These are phyloP conservation scores for Penicillium sp. DNA, from an alignment of 2,329 filamentous ascomycete species.

Conservation along the genomic window DNA sequence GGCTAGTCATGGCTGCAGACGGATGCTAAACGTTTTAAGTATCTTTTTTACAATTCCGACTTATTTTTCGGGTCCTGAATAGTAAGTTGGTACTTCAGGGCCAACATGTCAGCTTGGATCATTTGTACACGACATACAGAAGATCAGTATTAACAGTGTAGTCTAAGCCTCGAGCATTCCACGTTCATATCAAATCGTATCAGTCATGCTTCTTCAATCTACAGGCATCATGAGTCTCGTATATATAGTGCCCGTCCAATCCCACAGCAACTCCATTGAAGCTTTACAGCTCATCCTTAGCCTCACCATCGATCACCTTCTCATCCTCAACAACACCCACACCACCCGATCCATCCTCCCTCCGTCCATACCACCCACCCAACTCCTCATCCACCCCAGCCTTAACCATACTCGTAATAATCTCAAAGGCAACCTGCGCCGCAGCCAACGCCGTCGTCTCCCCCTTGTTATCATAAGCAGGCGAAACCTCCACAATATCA, in stretches of 20 bases:
- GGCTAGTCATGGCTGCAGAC: neutral
- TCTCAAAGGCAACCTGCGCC: conserved; percentile 81
- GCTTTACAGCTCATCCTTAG: conserved; percentile 32
- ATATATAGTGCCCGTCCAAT: conserved; percentile 1
- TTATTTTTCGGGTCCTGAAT: neutral
- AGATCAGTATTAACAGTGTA: too few species aligned
- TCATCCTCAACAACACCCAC: conserved; percentile 7
- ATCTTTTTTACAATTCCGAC: neutral
- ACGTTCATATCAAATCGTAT: conserved; percentile 6
- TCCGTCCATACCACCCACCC: conserved; percentile 44
- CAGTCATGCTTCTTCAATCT: conserved; percentile 20
- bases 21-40: neutral
- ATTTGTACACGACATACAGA: too few species aligned
- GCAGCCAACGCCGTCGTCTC: conserved; percentile 82
- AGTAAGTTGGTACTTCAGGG: neutral
- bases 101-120: neutral
- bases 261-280: too few species aligned
- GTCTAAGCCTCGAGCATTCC: too few species aligned
- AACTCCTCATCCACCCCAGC: conserved; percentile 41
- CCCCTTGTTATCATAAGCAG: conserved; percentile 76
- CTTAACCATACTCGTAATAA: conserved; percentile 66
- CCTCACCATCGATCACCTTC: conserved; percentile 10
- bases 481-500: conserved; percentile 86
- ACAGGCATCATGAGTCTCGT: conserved; percentile 22
- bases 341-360: conserved; percentile 26